Evolutionary conservation across 1,139 yeast genomes (phyloP).

Genomic region (Debaryomyces singareniensis): DNA sequence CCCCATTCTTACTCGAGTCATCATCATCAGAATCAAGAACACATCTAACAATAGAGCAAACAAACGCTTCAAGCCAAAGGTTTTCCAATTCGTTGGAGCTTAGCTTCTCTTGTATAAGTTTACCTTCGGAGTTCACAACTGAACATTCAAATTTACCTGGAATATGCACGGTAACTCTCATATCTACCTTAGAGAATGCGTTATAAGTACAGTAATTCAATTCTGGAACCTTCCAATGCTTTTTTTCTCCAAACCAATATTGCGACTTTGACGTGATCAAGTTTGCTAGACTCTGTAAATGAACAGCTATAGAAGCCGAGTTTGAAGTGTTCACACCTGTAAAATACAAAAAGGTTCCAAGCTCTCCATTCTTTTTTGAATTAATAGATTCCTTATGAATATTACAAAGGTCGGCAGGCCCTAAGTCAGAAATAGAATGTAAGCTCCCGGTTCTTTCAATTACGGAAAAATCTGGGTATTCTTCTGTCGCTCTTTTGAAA

Average conservation of each 20-base stretch:
- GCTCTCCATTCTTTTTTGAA: constrained; percentile 33
- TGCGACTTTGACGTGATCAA: constrained; percentile 52
- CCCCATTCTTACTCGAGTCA: constrained; percentile 43
- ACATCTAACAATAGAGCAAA: constrained; percentile 60
- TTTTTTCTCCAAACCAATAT: constrained; percentile 59
- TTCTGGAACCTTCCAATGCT: constrained; percentile 70
- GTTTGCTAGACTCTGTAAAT: constrained; percentile 70
- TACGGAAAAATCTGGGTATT: constrained; percentile 42
- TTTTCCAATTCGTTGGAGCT: constrained; percentile 29
- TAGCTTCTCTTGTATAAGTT: constrained; percentile 32
- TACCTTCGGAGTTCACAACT: constrained; percentile 44
- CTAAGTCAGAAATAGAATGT: constrained; percentile 48
- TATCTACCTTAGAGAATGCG: constrained; percentile 62
- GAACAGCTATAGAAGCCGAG: constrained; percentile 61
- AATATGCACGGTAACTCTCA: constrained; percentile 65
- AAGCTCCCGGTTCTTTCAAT: constrained; percentile 49
- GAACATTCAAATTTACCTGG: constrained; percentile 50
- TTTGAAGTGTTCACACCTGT: constrained; percentile 55
- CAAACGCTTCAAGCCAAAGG: constrained; percentile 65
- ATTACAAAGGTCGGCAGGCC: constrained; percentile 90
- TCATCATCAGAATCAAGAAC: constrained; percentile 65
- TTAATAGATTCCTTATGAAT: constrained; percentile 42
- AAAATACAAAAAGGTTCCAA: constrained; percentile 50
- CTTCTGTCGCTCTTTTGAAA: constrained; percentile 39
- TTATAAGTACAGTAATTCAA: constrained; percentile 44